Evolutionary conservation across 116 monocot species (phyloP).

Genomic region (Phalaenopsis hybrid): DNA sequence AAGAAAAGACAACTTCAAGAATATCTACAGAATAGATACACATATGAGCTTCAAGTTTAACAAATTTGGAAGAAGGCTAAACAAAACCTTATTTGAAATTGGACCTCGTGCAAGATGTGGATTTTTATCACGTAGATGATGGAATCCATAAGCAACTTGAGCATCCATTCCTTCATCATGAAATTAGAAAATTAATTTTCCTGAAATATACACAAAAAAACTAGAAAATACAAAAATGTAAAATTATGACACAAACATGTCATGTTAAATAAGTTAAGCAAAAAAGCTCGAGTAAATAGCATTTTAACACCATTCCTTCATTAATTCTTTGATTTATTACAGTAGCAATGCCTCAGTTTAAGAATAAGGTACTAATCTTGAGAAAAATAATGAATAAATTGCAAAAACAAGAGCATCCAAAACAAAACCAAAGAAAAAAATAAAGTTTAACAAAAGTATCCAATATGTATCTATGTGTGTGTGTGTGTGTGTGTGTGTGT

Average conservation of each 20-base stretch:
- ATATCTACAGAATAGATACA: neutral
- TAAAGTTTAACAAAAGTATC: neutral
- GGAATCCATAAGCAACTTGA: slow-evolving; percentile 61
- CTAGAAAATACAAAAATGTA: neutral
- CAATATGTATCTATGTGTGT: too few species aligned
- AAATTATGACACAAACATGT: neutral
- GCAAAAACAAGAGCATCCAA: neutral
- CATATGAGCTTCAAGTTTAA: neutral
- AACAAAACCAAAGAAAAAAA: neutral
- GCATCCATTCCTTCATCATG: slow-evolving; percentile 60
- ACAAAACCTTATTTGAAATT: slow-evolving; percentile 48
- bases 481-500: too few species aligned
- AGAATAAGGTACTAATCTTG: neutral
- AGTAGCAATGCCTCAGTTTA: neutral
- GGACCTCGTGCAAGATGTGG: slow-evolving; percentile 53
- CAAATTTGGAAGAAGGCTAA: neutral
- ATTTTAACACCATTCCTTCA: neutral
- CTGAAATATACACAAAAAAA: neutral
- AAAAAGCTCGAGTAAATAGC: neutral
- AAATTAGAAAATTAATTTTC: slow-evolving; percentile 1
- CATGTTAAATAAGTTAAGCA: neutral
- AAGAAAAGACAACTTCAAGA: neutral
- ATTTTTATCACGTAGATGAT: slow-evolving; percentile 56
- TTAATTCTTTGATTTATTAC: neutral
- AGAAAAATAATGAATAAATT: neutral